Evolutionary conservation across 2,329 filamentous ascomycete genomes (phyloP).

Genomic region (Ambrosiella beaveri): DNA sequence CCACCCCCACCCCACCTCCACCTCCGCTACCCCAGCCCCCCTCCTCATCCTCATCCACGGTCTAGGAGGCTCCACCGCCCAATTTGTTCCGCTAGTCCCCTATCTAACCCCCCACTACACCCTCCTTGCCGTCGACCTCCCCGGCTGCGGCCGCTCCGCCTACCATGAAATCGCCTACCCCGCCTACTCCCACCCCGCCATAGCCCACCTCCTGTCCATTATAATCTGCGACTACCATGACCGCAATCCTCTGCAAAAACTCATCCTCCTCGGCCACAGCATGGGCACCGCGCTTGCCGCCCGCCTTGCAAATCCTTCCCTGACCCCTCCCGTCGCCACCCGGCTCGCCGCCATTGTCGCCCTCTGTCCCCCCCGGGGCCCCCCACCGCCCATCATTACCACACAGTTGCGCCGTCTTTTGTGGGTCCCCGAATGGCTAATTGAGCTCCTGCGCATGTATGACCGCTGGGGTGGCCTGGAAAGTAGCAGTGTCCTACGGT

Average conservation of each 20-base stretch:
- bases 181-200: conserved; percentile 61
- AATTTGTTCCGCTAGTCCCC: conserved; percentile 67
- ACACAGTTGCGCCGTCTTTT: conserved; percentile 38
- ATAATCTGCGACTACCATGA: conserved; percentile 61
- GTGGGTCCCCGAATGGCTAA: conserved; percentile 52
- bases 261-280: conserved; percentile 75
- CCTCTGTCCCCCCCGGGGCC: conserved; percentile 59
- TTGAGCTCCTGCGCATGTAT: conserved; percentile 60
- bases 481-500: conserved; percentile 63
- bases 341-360: conserved; percentile 50
- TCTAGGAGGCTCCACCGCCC: conserved; percentile 76
- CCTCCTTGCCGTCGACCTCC: conserved; percentile 76
- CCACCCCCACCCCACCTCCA: conserved; percentile 65
- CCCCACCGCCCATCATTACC: conserved; percentile 32
- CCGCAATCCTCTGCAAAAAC: conserved; percentile 44
- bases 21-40: conserved; percentile 48
- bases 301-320: conserved; percentile 37
- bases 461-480: conserved; percentile 63
- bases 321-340: conserved; percentile 26
- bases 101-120: conserved; percentile 70
- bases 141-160: conserved; percentile 69
- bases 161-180: conserved; percentile 55
- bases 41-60: conserved; percentile 85
- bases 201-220: conserved; percentile 56
- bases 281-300: conserved; percentile 72